These are phyloP conservation scores for Kwoniella bestiolae DNA, from an alignment of 768 basidiomycete species.

Conservation along the genomic window DNA sequence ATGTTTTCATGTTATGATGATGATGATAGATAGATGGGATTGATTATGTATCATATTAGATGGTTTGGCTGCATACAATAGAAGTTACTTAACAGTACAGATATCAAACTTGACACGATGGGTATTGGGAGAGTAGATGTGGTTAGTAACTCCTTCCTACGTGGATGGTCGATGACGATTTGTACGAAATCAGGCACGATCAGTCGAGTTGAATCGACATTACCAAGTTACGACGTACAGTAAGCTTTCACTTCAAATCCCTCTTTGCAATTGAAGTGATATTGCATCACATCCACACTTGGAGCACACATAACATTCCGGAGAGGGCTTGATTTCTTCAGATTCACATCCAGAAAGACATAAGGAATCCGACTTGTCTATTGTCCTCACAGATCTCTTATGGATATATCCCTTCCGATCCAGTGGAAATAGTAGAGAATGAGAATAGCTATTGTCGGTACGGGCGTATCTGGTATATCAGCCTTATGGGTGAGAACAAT, in stretches of 20 bases:
- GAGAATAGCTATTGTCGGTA: constrained; percentile 71
- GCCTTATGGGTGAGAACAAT: constrained; percentile 69
- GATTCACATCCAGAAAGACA: no score
- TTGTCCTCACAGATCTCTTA: background rate
- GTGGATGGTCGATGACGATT: background rate
- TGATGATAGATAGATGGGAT: background rate
- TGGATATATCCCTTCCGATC: background rate
- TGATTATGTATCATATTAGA: background rate
- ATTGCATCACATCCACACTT: no score
- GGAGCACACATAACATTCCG: no score
- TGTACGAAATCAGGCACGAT: background rate
- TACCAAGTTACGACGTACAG: no score
- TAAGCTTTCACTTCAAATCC: no score
- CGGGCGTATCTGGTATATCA: constrained; percentile 77
- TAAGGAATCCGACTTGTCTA: no score
- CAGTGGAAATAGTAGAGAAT: constrained; percentile 24
- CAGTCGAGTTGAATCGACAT: background rate
- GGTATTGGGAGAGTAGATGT: no score
- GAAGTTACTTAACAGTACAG: no score
- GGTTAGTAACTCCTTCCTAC: background rate
- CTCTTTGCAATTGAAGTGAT: background rate
- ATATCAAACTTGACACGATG: no score
- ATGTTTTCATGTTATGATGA: background rate
- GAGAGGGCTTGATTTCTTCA: no score
- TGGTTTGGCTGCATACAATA: no score